Percentiles rank a stretch among this genome's conserved stretches.
These are phyloP conservation scores for Starmerella floricola DNA, from an alignment of 805 yeast species.

Conservation along the genomic window DNA sequence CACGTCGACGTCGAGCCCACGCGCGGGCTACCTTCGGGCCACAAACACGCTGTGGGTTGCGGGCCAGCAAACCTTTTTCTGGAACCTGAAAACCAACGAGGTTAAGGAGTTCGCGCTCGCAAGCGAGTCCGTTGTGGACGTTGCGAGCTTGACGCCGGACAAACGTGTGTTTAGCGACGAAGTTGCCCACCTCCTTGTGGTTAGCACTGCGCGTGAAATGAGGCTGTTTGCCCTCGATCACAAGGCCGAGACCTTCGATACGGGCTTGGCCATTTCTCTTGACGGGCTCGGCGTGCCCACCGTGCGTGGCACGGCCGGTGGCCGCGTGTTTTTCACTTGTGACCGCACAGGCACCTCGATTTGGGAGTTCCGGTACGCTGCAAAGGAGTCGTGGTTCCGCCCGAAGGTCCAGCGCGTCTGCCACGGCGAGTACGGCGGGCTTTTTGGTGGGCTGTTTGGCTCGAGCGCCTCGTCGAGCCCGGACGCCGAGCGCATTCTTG, in stretches of 20 bases:
- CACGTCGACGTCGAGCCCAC: not conserved
- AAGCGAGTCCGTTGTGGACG: slow-evolving; percentile 59
- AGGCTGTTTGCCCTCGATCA: slow-evolving; percentile 63
- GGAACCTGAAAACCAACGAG: slow-evolving; percentile 64
- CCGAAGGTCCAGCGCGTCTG: slow-evolving; percentile 75
- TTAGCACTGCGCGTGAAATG: slow-evolving; percentile 70
- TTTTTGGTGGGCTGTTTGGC: slow-evolving; percentile 21
- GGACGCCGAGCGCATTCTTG: slow-evolving; percentile 42
- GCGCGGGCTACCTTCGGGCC: slow-evolving; percentile 71
- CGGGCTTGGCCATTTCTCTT: slow-evolving; percentile 67
- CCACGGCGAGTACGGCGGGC: slow-evolving; percentile 29
- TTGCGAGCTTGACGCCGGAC: slow-evolving; percentile 70
- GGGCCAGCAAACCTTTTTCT: slow-evolving; percentile 68
- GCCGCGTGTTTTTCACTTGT: slow-evolving; percentile 79
- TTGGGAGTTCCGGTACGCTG: slow-evolving; percentile 79
- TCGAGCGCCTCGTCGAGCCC: not conserved
- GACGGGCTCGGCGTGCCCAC: slow-evolving; percentile 69
- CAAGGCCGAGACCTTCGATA: slow-evolving; percentile 59
- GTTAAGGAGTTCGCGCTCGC: slow-evolving; percentile 51
- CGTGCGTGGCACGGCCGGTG: slow-evolving; percentile 47
- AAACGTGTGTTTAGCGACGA: slow-evolving; percentile 66
- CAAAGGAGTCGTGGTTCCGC: slow-evolving; percentile 74
- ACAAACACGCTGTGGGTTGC: slow-evolving; percentile 77
- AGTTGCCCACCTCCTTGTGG: slow-evolving; percentile 58
- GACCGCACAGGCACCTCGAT: slow-evolving; percentile 59